Percentiles rank a stretch among this genome's conserved stretches.
phyloP scores from a whole-genome alignment of 192 early-diverging fungal genomes.

The Coemansia sp. region DNA sequence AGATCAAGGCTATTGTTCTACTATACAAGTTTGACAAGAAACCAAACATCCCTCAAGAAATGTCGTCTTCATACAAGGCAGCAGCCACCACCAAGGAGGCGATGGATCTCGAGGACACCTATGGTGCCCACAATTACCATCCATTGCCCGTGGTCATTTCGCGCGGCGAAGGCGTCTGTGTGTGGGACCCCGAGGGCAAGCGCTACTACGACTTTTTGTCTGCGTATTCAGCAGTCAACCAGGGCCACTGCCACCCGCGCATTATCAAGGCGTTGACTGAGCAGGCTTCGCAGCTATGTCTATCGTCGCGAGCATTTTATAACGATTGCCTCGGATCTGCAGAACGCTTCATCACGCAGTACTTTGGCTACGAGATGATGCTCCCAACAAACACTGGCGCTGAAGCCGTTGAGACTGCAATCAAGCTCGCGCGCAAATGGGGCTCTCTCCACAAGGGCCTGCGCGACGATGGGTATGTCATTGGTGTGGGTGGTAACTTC shows the following conservation, averaged over 20 bases:
- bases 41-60: neutral
- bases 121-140: conserved; percentile 99
- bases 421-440: conserved; percentile 98
- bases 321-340: conserved; percentile 91
- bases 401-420: conserved; percentile 97
- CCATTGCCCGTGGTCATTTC: conserved; percentile 93
- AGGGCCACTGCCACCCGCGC: conserved; percentile 95
- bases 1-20: no score
- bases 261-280: conserved; percentile 89
- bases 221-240: conserved; percentile 79
- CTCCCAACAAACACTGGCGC: conserved; percentile 99
- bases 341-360: conserved; percentile 90
- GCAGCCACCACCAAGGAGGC: conserved; percentile 44
- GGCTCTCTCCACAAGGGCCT: conserved; percentile 92
- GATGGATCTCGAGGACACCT: conserved; percentile 78
- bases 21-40: neutral
- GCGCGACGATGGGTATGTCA: conserved; percentile 74
- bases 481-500: conserved; percentile 90
- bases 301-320: conserved; percentile 96
- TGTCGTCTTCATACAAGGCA: conserved; percentile 13
- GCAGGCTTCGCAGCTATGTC: conserved; percentile 82
- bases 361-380: conserved; percentile 97
- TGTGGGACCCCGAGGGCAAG: conserved; percentile 91
- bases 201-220: conserved; percentile 81
- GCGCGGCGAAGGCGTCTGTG: conserved; percentile 83